Evolutionary conservation across 176 grass and related monocot genomes (phyloP), one percentile per base, ranked within the genome.

Genomic region (Stipa capillata): DNA sequence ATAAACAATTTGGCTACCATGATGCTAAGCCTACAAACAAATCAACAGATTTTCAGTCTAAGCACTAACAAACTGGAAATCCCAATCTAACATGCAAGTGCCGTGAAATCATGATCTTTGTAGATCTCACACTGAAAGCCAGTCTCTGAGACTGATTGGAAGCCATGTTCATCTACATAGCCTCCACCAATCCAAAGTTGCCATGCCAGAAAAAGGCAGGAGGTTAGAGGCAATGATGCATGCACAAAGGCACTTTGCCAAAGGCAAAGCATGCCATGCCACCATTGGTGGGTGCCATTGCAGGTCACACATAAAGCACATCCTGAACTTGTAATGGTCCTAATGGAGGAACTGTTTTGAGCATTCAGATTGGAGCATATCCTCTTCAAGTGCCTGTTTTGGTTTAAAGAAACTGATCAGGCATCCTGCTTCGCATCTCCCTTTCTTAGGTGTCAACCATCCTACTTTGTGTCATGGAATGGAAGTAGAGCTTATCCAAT

Each of bases 231-330:
- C 69, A 80, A 84, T 54, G 69, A 45, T 81, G 82, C 42, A 20
- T 31, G 67, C 61, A 42, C 70, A 85, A 84, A 89, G 42, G 53
- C 77, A 61, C 87, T 85, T 89, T 60, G 47, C 71, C 70, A 69
- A 79, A 88, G 74, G 36, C 52, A 45, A 72, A 45, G 77, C 42
- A 53, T 53, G 50, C 50, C 50, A 53, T 53, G 20, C 51, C 69
- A 88, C 86, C 76, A 84, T 84, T 80, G 68, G 81, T 88, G 81
- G 81, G 51, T 84, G 81, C 49, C 33, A 84, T 80, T 59, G 72
- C 79, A 69, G 28, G 50, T 40, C 52, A 45, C 31, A 65, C 40
- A 17, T 6, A 71, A 67, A 69, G 71, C 60, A 66, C 79, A 61
- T 71, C 65, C 27, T 43, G 12, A 60, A 32, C 6, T 45, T 53